Evolutionary conservation across 2,329 filamentous ascomycete species (phyloP).

Genomic region (Simplicillium sp.): DNA sequence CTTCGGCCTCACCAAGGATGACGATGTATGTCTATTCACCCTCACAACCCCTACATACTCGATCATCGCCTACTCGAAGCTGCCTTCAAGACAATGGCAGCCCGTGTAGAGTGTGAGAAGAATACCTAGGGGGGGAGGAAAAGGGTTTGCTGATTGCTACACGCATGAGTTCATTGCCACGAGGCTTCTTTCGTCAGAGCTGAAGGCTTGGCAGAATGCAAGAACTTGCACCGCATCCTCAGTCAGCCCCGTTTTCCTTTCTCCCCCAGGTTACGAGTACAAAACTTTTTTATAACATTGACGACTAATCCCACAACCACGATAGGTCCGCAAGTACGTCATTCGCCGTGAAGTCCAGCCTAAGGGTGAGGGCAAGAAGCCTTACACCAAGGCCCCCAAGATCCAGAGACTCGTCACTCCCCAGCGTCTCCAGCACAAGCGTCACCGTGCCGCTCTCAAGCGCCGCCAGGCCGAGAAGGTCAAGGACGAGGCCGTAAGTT

Average conservation of each 20-base stretch:
- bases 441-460: conserved; percentile 96
- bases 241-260: too few relatives aligned
- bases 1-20: conserved; percentile 99
- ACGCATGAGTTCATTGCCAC: background rate
- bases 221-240: too few relatives aligned
- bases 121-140: conserved; percentile 13
- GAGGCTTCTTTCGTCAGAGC: too few relatives aligned
- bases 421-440: conserved; percentile 99
- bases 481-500: conserved; percentile 96
- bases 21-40: conserved; percentile 80
- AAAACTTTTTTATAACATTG: too few relatives aligned
- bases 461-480: conserved; percentile 91
- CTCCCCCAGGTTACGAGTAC: too few relatives aligned
- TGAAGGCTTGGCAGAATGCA: too few relatives aligned
- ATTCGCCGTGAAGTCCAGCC: conserved; percentile 97
- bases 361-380: conserved; percentile 93
- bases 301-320: conserved; percentile 3
- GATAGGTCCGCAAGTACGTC: conserved; percentile 96
- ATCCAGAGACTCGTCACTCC: conserved; percentile 99
- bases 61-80: conserved; percentile 62
- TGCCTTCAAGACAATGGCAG: conserved; percentile 33
- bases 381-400: conserved; percentile 99
- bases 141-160: background rate
- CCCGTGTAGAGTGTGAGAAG: conserved; percentile 52
- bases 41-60: conserved; percentile 38